Base-by-base conservation (phyloP, 805 yeast genomes). In the Tetrapisispora phaffii region DNA sequence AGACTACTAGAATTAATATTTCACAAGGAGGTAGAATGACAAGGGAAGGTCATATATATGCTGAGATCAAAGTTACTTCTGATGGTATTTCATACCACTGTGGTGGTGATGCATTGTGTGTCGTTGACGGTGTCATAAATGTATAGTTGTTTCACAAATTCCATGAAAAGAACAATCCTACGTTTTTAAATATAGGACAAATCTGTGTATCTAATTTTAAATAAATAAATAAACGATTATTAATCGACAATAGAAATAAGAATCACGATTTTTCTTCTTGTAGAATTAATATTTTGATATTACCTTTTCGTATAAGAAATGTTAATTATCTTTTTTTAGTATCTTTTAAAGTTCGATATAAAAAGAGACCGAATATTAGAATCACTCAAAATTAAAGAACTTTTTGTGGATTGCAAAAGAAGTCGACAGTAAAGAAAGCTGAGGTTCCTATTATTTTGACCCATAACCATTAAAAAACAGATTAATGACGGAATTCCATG, bases 51-150 rank as follows among this genome's bases (percentile, higher is more conserved):
- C 48, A 51, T 4, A 48, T 71, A 20, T 34, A 26, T 7, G 66
- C 69, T 2, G 33, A 32, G 0, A 53, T 68, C 7, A 48, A 50
- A 1, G 23, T 45, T 13, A 34, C 35, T 15, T 29, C 29, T 2
- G 55, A 49, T 2, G 37, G 31, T 29, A 44, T 42, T 10, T 31
- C 49, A 6, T 59, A 66, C 23, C 48, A 50, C 26, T 69, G 72
- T 22, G 73, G 71, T 19, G 77, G 77, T 2, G 44, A 62, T 21
- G 70, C 71, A 3, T 47, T 64, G 0, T 67, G 74, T 13, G 56
- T 64, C 22, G 46, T 72, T 3, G 55, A 62, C 20, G 76, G 76
- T 6, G 47, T 44, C 6, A 56, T 59, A 15, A 39, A 39, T 10
- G 7, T 52, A 2, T 52, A 43, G 17, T 16, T 4, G 17, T 13